Percentiles rank a stretch among this genome's conserved stretches.
Conservation (phyloP, 352 stramenopile species). For the Stramenopiles sp. region DNA sequence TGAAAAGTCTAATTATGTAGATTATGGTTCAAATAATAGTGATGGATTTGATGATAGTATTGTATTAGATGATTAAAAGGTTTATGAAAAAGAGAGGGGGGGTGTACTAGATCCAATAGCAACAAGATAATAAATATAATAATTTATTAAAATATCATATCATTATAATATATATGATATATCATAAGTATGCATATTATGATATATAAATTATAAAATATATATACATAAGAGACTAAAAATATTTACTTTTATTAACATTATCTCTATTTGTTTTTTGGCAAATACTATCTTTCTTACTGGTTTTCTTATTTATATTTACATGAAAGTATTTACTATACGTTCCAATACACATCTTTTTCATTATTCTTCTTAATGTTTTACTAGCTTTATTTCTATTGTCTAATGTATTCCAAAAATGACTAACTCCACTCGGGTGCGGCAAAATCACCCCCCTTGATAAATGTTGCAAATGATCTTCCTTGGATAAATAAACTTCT, state of each 20-base stretch:
- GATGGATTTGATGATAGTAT: slow-evolving; percentile 8
- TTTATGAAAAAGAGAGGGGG: too few relatives aligned
- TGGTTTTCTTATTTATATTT: too few relatives aligned
- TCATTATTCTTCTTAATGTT: not conserved
- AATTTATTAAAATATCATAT: too few relatives aligned
- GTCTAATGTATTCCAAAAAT: not conserved
- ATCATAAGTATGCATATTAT: too few relatives aligned
- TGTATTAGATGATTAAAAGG: slow-evolving; percentile 18
- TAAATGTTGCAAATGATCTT: not conserved
- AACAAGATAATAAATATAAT: too few relatives aligned
- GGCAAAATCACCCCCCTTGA: not conserved
- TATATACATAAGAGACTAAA: too few relatives aligned
- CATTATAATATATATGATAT: too few relatives aligned
- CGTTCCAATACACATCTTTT: not conserved
- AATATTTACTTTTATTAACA: too few relatives aligned
- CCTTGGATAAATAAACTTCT: not conserved
- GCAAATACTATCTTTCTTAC: too few relatives aligned
- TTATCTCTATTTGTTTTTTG: too few relatives aligned
- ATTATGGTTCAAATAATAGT: not conserved
- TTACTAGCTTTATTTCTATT: not conserved
- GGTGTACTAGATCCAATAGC: too few relatives aligned
- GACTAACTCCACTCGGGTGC: not conserved
- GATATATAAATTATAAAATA: too few relatives aligned
- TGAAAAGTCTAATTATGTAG: not conserved
- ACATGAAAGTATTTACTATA: not conserved